Evolutionary conservation across 495 filamentous ascomycete genomes (phyloP).

Genomic region (Aspergillus egyptiacus): DNA sequence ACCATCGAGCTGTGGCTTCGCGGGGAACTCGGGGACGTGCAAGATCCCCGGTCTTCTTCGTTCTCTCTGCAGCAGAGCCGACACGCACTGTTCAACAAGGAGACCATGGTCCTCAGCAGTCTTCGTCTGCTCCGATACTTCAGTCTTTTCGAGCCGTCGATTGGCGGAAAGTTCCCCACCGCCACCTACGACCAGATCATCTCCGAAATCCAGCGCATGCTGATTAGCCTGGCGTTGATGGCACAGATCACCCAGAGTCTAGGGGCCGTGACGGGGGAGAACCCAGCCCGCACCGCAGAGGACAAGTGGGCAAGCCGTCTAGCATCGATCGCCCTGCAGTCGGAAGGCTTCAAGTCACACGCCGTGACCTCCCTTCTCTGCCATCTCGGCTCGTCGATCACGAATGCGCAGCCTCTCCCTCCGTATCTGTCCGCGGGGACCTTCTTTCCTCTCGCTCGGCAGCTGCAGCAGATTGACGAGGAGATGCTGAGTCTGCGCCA

Average conservation of each 20-base stretch:
- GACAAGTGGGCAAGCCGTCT: conserved; percentile 26
- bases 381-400: conserved; percentile 59
- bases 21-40: conserved; percentile 50
- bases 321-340: conserved; percentile 27
- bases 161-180: conserved; percentile 36
- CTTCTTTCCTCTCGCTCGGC: conserved; percentile 49
- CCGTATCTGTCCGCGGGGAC: conserved; percentile 53
- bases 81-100: conserved; percentile 30
- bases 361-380: conserved; percentile 56
- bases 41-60: conserved; percentile 19
- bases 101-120: conserved; percentile 28
- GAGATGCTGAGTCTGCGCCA: conserved; percentile 59
- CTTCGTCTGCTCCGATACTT: conserved; percentile 33
- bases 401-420: conserved; percentile 43
- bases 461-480: conserved; percentile 44
- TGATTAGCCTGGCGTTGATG: conserved; percentile 61
- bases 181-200: conserved; percentile 30
- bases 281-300: conserved; percentile 8
- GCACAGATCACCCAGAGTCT: conserved; percentile 41
- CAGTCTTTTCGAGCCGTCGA: conserved; percentile 30
- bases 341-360: conserved; percentile 52
- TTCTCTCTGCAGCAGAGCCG: conserved; percentile 18
- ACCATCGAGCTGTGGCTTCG: conserved; percentile 55
- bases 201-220: conserved; percentile 39
- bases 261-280: no score